Base-by-base conservation (phyloP, 2,329 filamentous ascomycete genomes). In the Fusarium buxicola region DNA sequence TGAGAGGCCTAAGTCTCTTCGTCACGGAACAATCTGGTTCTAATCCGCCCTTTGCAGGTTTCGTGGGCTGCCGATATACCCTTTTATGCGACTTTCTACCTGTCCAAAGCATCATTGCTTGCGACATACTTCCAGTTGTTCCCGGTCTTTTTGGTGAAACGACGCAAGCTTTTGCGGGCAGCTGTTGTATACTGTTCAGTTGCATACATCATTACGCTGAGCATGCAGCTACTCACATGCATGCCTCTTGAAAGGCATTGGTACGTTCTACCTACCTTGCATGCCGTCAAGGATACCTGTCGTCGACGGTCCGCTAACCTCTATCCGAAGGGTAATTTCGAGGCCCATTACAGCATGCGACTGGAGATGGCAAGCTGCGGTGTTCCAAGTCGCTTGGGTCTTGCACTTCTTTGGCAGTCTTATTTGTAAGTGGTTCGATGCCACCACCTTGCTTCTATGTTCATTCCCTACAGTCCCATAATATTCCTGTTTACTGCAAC, bases 11-110 rank as follows among this genome's bases (percentile, higher is more conserved):
- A 5, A 16, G 13, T 25, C 10, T 18, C 8, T 9, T 7, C 25
- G 7, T 7, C 30, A n/a, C 12, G 13, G 10, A 25, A 24, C 3
- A 38, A 16, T 11, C n/a, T 34, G 28, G 7, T n/a, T n/a, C 15
- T 46, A 13, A 43, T 18, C 13, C 30, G 7, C 36, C 15, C 36
- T 12, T 25, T 27, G 11, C 13, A 65, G 62, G 38, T 65, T 39
- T 65, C 62, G 8, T 65, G 62, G 62, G 57, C 53, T 10, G 55
- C 61, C n/a, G 57, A 62, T 13, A 58, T 65, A 7, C 62, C 62
- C 1, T 65, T 65, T 11, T 65, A 65, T 11, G 44, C 57, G 7
- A 47, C 62, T 1, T 56, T 55, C 5, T 65, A 65, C 32, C 43
- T 65, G 5, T 65, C 38, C 8, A 65, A 65, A 35, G 47, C 48